These are phyloP conservation scores for Podila minutissima DNA, from an alignment of 192 early-diverging fungal species.

Conservation along the genomic window DNA sequence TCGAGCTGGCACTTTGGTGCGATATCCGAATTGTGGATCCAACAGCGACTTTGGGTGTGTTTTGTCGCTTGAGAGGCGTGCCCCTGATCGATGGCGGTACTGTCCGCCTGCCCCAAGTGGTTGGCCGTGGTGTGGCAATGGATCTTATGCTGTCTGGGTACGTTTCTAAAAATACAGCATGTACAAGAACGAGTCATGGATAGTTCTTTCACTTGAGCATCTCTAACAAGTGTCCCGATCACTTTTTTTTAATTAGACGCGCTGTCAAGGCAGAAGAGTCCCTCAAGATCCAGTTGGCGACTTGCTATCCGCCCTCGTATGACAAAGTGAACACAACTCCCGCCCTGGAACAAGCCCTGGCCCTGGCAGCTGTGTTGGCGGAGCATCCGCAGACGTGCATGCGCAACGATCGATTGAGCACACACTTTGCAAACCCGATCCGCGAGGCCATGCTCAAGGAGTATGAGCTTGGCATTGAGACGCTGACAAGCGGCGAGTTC, in stretches of 20 bases:
- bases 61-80: constrained; percentile 59
- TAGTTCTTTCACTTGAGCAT: neutral
- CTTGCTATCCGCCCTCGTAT: constrained; percentile 37
- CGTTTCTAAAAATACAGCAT: neutral
- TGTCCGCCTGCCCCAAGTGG: constrained; percentile 55
- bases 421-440: constrained; percentile 39
- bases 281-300: constrained; percentile 42
- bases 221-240: neutral
- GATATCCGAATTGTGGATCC: constrained; percentile 59
- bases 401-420: constrained; percentile 51
- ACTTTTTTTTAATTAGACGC: constrained; percentile 23
- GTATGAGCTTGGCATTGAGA: constrained; percentile 47
- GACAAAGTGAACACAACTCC: constrained; percentile 21
- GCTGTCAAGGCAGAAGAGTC: constrained; percentile 55
- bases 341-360: constrained; percentile 49
- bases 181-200: too few relatives aligned
- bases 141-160: constrained; percentile 62
- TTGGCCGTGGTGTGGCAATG: constrained; percentile 58
- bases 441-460: constrained; percentile 55
- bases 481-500: constrained; percentile 53
- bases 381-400: constrained; percentile 58
- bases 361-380: constrained; percentile 33
- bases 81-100: constrained; percentile 65
- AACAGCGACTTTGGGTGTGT: constrained; percentile 55
- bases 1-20: constrained; percentile 63